Base-by-base conservation (phyloP, 345 rosid species). In the Syzygium grande region DNA sequence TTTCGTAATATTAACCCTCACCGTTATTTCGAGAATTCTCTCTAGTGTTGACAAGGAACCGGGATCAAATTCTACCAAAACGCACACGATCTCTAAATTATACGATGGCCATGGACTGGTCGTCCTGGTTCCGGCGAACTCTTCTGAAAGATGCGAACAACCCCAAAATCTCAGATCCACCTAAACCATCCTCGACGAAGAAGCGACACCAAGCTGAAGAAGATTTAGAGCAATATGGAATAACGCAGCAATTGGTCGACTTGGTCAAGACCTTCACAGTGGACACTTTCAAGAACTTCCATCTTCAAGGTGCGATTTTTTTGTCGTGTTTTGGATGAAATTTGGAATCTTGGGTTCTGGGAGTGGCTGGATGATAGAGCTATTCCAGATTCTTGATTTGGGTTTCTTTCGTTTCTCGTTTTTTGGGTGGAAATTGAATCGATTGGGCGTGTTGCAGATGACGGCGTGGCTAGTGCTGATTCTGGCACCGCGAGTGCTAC, bases 241-340 rank as follows among this genome's bases (percentile, higher is more conserved):
- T 97, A 86, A 97, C 97, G 38, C 93, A 91, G 56, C 90, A 94
- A 59, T 89, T 97, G 53, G 88, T 96, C 88, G 93, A 93, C 90
- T 91, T 90, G 56, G 90, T 94, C 87, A 94, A 92, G 91, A 91
- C 97, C 21, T 96, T 95, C 89, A 90, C 98, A 53, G 84, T 92
- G 23, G 98, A 96, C 21, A 95, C 94, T 52, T 97, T 97, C 97
- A 94, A 92, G 93, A 93, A 91, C 87, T 97, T 92, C 92, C 92
- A 94, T 80, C 90, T 93, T 19, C 90, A 34, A 19, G 27, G 83
- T 19, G 83, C 14, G 8, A 73, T 73, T 19, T 53, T 59, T 86
- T 38, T 9, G 1, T 77, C 22, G 79, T 19, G 41, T 78, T 78
- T 38, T 58, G 73, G 49, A 30, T 11, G 25, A 59, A n/a, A 2